Base-by-base conservation (phyloP, 2,329 filamentous ascomycete genomes). In the Nigrograna mackinnonii region DNA sequence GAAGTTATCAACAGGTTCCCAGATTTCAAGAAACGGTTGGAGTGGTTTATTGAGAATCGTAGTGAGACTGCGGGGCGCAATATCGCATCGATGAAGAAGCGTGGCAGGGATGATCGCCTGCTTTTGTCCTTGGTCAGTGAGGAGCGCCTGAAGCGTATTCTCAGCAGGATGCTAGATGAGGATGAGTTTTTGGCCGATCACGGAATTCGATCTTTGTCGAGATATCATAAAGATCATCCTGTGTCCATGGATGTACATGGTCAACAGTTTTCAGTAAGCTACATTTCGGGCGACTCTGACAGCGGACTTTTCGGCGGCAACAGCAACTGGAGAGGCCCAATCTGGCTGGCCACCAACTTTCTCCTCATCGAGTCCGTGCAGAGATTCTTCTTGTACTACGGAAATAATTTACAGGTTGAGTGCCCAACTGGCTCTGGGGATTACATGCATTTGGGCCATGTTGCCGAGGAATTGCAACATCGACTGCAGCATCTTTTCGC, bases 341-440 rank as follows among this genome's bases (percentile, higher is more conserved):
- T 96, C 56, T 97, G 92, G 92, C 79, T 96, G 36, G 94, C 90
- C 49, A 91, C 96, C 72, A 97, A 97, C 71, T 96, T 96, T 73
- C 73, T 97, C 39, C 80, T 97, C 12, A 87, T 97, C 30, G 92
- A 97, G 68, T 92, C 91, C 5, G 80, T 96, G n/a, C 88, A 96
- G 59, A 82, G 92, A 22, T 97, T 95, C 76, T 95, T 90, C 74
- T 86, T 97, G 72, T 97, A 96, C 76, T 96, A 97, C 63, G 92
- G 92, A 46, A 87, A 88, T 45, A 81, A 84, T 13, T 83, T 96
- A 62, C 82, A 95, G 69, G 87, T 97, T 11, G 92, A 97, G 68
- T 97, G 94, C 57, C 92, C 92, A 3, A 94, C 89, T 3, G 91
- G 91, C 31, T 96, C 91, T 16, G 91, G 92, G 32, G 90, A 96